Conservation (phyloP, 345 rosid genomes). For the Arabis hirsuta region DNA sequence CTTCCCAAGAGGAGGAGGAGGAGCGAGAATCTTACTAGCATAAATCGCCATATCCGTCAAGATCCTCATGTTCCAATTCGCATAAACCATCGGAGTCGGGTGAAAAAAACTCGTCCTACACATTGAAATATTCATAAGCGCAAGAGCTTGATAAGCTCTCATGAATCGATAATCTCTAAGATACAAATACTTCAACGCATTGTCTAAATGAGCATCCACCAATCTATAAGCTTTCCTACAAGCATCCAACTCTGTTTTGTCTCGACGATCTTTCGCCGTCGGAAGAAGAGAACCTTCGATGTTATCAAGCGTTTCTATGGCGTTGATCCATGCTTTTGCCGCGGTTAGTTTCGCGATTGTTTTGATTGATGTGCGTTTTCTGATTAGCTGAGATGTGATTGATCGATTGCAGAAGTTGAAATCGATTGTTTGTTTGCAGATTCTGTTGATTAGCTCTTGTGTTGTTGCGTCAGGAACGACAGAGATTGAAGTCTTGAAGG, state of each 20-base stretch:
- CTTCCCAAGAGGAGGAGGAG: conserved; percentile 30
- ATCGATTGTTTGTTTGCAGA: conserved; percentile 41
- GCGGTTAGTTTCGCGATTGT: conserved; percentile 43
- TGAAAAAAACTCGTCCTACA: conserved; percentile 44
- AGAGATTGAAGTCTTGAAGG: conserved; percentile 32
- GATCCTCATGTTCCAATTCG: conserved; percentile 45
- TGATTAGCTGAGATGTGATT: conserved; percentile 36
- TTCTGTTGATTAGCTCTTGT: conserved; percentile 44
- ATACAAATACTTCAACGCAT: conserved; percentile 44
- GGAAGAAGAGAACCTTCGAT: conserved; percentile 41
- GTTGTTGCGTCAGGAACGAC: conserved; percentile 39
- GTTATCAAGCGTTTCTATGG: conserved; percentile 42
- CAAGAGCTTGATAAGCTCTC: conserved; percentile 48
- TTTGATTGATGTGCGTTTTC: conserved; percentile 35
- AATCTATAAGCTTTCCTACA: conserved; percentile 43
- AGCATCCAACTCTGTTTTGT: conserved; percentile 33
- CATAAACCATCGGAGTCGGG: conserved; percentile 45
- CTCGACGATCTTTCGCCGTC: conserved; percentile 28
- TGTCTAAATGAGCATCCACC: conserved; percentile 42
- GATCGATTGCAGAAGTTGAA: conserved; percentile 41
- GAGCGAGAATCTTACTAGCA: conserved; percentile 41
- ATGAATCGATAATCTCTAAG: conserved; percentile 39
- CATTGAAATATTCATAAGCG: conserved; percentile 41
- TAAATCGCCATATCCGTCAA: conserved; percentile 46
- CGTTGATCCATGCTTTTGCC: conserved; percentile 45